Evolutionary conservation across 192 early-diverging fungal species (phyloP).

Genomic region (Coemansia sp.): DNA sequence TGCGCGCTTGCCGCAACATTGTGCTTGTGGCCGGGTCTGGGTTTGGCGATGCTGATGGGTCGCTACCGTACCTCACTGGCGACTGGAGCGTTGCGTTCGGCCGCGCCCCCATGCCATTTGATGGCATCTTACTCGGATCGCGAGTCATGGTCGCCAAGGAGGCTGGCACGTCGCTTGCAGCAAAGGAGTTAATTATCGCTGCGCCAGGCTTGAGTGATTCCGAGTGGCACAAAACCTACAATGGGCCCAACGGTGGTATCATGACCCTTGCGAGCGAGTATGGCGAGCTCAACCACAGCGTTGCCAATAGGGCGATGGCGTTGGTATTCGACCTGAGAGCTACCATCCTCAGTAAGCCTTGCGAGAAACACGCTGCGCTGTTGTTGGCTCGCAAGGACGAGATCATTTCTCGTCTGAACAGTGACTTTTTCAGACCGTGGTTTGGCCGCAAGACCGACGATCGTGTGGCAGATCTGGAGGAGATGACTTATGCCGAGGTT

Average conservation of each 20-base stretch:
- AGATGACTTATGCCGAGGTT: constrained; percentile 92
- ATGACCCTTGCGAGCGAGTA: constrained; percentile 85
- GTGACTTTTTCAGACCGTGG: constrained; percentile 91
- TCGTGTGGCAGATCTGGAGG: constrained; percentile 73
- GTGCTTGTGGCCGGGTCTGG: constrained; percentile 89
- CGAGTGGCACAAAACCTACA: constrained; percentile 86
- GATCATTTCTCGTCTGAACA: constrained; percentile 86
- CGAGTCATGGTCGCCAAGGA: constrained; percentile 95
- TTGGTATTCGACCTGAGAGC: constrained; percentile 82
- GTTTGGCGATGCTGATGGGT: constrained; percentile 87
- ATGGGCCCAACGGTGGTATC: constrained; percentile 74
- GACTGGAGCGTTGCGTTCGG: constrained; percentile 83
- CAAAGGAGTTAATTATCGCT: constrained; percentile 85
- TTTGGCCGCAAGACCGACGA: constrained; percentile 84
- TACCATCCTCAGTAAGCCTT: constrained; percentile 77
- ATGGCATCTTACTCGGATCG: constrained; percentile 95
- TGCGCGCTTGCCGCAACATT: constrained; percentile 79
- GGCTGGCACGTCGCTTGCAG: constrained; percentile 68
- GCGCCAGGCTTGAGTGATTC: constrained; percentile 77
- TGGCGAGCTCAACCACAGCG: constrained; percentile 91
- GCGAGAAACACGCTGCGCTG: constrained; percentile 75
- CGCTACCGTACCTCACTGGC: constrained; percentile 89
- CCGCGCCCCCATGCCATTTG: constrained; percentile 92
- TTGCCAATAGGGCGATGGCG: constrained; percentile 78
- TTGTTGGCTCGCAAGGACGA: constrained; percentile 72